A percentile compares a stretch with the other conserved stretches of the same genome.
Evolutionary conservation across 768 basidiomycete genomes (phyloP).

Genomic region (Russula ochroleuca): DNA sequence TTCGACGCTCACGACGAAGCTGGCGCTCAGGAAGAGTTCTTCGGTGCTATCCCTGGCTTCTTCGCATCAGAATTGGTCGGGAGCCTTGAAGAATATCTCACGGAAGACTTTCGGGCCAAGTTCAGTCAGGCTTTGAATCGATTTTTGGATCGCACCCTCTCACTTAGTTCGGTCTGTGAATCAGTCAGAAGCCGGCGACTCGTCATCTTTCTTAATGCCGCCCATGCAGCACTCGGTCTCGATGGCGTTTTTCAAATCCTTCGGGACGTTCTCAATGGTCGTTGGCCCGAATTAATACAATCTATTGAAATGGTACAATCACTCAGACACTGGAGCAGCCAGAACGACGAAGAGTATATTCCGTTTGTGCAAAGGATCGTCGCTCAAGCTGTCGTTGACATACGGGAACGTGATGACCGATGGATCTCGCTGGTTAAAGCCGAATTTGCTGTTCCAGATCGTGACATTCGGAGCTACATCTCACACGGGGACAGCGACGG

Average conservation of each 20-base stretch:
- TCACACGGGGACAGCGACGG: background rate
- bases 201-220: background rate
- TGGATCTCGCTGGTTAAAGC: background rate
- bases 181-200: background rate
- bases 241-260: too few relatives aligned
- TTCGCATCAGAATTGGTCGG: background rate
- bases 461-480: background rate
- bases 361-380: background rate
- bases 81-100: background rate
- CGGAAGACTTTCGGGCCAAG: background rate
- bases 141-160: background rate
- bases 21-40: background rate
- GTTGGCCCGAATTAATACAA: background rate
- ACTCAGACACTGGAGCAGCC: background rate
- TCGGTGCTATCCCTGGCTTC: constrained; percentile 5
- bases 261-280: background rate
- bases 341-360: background rate
- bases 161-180: background rate
- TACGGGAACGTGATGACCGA: background rate
- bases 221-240: background rate
- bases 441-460: background rate
- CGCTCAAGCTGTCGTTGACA: background rate
- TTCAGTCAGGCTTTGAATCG: background rate
- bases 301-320: background rate
- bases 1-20: constrained; percentile 6